These are phyloP conservation scores for Candida sithepensis DNA, from an alignment of 805 yeast genomes.

Conservation along the genomic window DNA sequence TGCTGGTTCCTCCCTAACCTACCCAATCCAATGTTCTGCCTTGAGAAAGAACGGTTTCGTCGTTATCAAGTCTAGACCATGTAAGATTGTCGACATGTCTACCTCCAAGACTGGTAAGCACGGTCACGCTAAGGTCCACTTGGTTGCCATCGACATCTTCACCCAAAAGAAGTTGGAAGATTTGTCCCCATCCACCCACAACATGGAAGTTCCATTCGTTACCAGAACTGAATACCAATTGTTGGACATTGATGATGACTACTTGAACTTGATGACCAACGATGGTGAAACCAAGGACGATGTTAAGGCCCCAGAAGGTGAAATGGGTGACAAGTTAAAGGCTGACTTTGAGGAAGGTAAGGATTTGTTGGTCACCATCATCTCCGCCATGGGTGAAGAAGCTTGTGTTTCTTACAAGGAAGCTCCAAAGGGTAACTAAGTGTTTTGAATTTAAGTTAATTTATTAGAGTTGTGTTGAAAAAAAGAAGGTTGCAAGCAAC, in stretches of 20 bases:
- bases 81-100: conserved; percentile 99
- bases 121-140: conserved; percentile 99
- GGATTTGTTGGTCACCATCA: conserved; percentile 94
- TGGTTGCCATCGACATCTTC: conserved; percentile 98
- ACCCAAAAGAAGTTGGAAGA: conserved; percentile 99
- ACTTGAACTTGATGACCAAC: conserved; percentile 90
- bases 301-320: conserved; percentile 97
- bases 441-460: conserved; percentile 5
- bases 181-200: conserved; percentile 99
- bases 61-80: conserved; percentile 97
- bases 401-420: conserved; percentile 98
- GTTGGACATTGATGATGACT: conserved; percentile 98
- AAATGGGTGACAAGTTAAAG: conserved; percentile 90
- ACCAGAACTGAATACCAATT: conserved; percentile 93
- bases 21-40: conserved; percentile 99
- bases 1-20: conserved; percentile 98
- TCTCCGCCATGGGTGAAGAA: conserved; percentile 99
- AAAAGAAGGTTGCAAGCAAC: neutral
- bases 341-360: conserved; percentile 96
- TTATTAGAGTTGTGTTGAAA: conserved; percentile 1
- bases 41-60: conserved; percentile 99
- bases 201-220: conserved; percentile 99
- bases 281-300: conserved; percentile 99
- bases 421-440: conserved; percentile 70
- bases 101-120: conserved; percentile 99